These are phyloP conservation scores for Pleurotus giganteus DNA, from an alignment of 768 basidiomycete genomes.

Conservation along the genomic window DNA sequence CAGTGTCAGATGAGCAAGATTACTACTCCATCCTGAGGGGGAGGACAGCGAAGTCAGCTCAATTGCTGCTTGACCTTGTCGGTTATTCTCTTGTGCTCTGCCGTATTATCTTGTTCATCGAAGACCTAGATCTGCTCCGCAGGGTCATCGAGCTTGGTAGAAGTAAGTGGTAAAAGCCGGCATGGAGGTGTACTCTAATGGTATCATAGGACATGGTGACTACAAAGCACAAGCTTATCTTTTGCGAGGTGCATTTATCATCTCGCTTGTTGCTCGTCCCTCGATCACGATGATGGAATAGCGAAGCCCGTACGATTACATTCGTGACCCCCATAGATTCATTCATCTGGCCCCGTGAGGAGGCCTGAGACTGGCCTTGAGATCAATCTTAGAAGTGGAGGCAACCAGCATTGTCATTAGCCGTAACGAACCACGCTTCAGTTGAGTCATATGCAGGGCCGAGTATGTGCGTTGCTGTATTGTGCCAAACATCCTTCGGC, in stretches of 20 bases:
- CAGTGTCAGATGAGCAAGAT: constrained; percentile 10
- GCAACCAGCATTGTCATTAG: too few species aligned
- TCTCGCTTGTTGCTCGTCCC: constrained; percentile 13
- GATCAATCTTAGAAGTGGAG: too few species aligned
- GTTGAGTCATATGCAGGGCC: too few species aligned
- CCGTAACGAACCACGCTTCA: too few species aligned
- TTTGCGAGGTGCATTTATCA: constrained; percentile 8
- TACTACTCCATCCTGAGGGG: constrained; percentile 29
- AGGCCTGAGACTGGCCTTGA: too few species aligned
- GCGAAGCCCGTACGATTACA: too few species aligned
- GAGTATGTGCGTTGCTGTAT: too few species aligned
- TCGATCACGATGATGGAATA: not conserved
- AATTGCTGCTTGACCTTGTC: constrained; percentile 27
- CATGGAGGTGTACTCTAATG: not conserved
- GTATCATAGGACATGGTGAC: constrained; percentile 8
- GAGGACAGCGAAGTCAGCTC: constrained; percentile 25
- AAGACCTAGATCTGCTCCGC: not conserved
- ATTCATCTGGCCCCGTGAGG: too few species aligned
- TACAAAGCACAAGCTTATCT: constrained; percentile 9
- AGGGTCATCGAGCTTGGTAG: too few species aligned
- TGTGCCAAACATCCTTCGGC: too few species aligned
- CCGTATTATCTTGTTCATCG: not conserved
- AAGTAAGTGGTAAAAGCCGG: not conserved
- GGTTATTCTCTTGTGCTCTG: not conserved
- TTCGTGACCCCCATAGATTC: too few species aligned